Conservation (phyloP, 768 basidiomycete species). For the Porpolomopsis calyptriformis region DNA sequence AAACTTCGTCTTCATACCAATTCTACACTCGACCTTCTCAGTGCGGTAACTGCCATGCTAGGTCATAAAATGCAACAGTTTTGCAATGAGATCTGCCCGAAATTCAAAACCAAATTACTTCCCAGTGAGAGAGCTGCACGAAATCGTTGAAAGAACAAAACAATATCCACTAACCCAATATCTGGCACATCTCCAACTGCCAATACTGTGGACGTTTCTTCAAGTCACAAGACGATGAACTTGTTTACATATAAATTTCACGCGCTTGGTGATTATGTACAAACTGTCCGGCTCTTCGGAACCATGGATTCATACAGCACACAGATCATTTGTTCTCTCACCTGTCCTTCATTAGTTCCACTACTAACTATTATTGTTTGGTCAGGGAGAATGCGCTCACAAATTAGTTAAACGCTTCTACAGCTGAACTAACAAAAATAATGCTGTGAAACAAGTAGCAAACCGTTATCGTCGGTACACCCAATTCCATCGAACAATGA, state of each 20-base stretch:
- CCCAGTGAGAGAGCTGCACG: no score
- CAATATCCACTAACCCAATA: not conserved
- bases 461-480: not conserved
- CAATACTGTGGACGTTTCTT: not conserved
- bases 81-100: no score
- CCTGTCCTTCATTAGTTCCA: not conserved
- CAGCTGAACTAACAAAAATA: not conserved
- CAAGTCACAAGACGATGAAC: slow-evolving; percentile 8
- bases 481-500: not conserved
- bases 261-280: slow-evolving; percentile 18
- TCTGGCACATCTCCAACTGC: not conserved
- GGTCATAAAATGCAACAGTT: no score
- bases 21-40: no score
- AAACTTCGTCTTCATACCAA: no score
- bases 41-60: no score
- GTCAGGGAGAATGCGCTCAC: not conserved
- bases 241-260: slow-evolving; percentile 22
- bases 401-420: not conserved
- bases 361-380: not conserved
- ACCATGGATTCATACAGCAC: slow-evolving; percentile 24
- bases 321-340: slow-evolving; percentile 15
- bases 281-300: slow-evolving; percentile 14
- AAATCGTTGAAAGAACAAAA: not conserved
- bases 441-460: not conserved
- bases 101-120: no score